These are phyloP conservation scores for Pulicaria dysenterica DNA, from an alignment of 129 eudicot species.

Conservation along the genomic window DNA sequence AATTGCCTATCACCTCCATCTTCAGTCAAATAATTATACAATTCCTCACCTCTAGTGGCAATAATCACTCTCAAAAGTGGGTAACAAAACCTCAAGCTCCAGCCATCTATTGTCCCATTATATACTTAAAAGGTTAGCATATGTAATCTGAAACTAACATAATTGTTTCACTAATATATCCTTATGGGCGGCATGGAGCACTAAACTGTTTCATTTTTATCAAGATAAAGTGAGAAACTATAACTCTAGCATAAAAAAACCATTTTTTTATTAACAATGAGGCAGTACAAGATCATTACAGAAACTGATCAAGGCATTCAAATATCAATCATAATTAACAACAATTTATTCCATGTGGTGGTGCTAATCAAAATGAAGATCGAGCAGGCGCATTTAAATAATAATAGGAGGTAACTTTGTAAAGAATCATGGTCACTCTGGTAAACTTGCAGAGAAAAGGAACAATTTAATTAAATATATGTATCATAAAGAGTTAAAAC, in stretches of 20 bases:
- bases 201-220: background rate
- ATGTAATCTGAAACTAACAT: background rate
- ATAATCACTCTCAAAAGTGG: background rate
- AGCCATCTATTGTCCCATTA: background rate
- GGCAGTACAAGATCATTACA: background rate
- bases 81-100: slow-evolving; percentile 17
- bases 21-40: background rate
- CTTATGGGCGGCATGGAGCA: background rate
- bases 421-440: no score
- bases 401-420: no score
- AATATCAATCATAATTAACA: background rate
- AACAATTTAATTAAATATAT: no score
- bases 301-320: background rate
- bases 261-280: no score
- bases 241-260: background rate
- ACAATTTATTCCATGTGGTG: background rate
- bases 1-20: background rate
- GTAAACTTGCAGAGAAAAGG: no score
- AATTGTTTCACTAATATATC: background rate
- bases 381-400: background rate
- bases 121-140: background rate
- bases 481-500: slow-evolving; percentile 13
- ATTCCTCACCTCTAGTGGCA: background rate
- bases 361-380: no score
- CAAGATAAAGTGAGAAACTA: slow-evolving; percentile 10